Base-by-base conservation (phyloP, 805 yeast genomes). In the Candida insectalens region DNA sequence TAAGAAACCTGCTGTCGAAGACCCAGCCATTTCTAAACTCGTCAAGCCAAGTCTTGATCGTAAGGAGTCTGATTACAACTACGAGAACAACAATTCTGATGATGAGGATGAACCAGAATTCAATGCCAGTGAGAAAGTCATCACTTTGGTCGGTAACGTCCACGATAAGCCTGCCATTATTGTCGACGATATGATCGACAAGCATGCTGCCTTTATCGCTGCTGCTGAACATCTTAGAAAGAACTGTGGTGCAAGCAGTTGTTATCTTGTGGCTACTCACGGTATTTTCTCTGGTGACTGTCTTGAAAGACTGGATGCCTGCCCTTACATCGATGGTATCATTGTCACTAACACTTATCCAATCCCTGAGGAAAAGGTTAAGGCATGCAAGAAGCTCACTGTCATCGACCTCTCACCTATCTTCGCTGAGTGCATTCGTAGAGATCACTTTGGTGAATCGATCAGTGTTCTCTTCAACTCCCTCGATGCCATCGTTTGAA, bases 391-490 rank as follows among this genome's bases (percentile, higher is more conserved):
- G 38, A 92, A 92, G 59, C 67, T 92, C 47, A 77, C 76, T 12
- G 81, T 85, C 32, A 87, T 92, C 49, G 98, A 92, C 52, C 94
- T 92, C 32, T 82, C 96, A 40, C 82, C 95, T 14, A 87, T 92
- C 35, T 83, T 92, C 53, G 97, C 97, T 23, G 99, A 92, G 65
- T 92, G 97, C 60, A 89, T 92, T 41, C 79, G 99, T 64, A 82
- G 99, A 65, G 96, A 92, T 55, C 99, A 92, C 59, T 88, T 89
- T 50, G 99, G 98, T 57, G 97, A 89, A 65, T 81, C 94, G 48
- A 88, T 89, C 41, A 83, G 95, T 27, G 95, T 88, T 15, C 64
- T 88, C 48, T 88, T 89, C 56, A 95, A 88, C 58, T 85, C 94
- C 32, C 68, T 87, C 43, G 82, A 88, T 31, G 72, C 74, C 28